A percentile compares a stretch with the other conserved stretches of the same genome.
Evolutionary conservation across 805 yeast genomes (phyloP).

Genomic region (Wickerhamomyces hampshirensis): DNA sequence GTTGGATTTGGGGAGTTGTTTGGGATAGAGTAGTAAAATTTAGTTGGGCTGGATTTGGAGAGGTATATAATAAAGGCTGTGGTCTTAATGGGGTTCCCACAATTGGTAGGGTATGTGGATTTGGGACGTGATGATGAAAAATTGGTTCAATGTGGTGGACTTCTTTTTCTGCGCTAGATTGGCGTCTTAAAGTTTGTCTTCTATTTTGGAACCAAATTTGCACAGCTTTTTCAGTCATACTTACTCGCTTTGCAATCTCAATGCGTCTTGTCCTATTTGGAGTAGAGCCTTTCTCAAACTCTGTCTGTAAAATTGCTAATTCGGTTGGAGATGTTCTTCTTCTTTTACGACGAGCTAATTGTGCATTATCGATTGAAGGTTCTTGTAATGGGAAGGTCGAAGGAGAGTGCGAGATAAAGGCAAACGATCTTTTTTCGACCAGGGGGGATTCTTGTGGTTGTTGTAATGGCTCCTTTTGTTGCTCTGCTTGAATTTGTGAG

Average conservation of each 20-base stretch:
- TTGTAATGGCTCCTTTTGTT: not conserved
- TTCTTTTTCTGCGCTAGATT: constrained; percentile 27
- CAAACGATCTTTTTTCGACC: constrained; percentile 45
- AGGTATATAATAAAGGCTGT: not conserved
- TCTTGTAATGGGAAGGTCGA: constrained; percentile 80
- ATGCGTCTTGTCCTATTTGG: constrained; percentile 76
- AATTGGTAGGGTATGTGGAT: too few species aligned
- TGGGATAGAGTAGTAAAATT: not conserved
- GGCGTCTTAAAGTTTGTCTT: constrained; percentile 74
- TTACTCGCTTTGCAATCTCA: constrained; percentile 74
- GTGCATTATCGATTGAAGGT: constrained; percentile 85
- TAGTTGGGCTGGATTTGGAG: not conserved
- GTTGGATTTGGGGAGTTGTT: constrained; percentile 1
- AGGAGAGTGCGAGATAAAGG: constrained; percentile 91
- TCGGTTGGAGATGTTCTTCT: constrained; percentile 92
- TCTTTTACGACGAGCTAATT: constrained; percentile 88
- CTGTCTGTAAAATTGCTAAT: constrained; percentile 71
- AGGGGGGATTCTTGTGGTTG: constrained; percentile 16
- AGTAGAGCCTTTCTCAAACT: constrained; percentile 70
- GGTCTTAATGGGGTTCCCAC: not conserved
- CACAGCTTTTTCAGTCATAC: constrained; percentile 96
- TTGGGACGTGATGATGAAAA: constrained; percentile 4
- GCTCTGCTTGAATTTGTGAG: constrained; percentile 2
- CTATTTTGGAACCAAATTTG: constrained; percentile 98
- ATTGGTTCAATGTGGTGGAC: constrained; percentile 26